Base-by-base conservation (phyloP, 2,329 filamentous ascomycete genomes). In the Paraphoma chrysanthemicola region DNA sequence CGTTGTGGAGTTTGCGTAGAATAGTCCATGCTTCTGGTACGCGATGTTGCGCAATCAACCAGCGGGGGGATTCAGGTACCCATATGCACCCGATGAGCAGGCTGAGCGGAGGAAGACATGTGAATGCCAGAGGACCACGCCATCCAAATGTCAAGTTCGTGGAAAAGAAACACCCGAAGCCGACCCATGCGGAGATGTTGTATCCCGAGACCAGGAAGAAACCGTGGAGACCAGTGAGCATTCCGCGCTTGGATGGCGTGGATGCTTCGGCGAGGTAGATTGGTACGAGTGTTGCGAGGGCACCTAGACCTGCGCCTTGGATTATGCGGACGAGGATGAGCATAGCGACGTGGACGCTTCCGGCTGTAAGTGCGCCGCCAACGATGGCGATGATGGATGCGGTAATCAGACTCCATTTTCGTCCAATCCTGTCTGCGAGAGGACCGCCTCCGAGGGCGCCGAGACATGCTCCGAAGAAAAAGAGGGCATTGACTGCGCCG, bases 41-140 rank as follows among this genome's bases (percentile, higher is more conserved):
- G 8, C 82, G 80, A 31, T 83, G 82, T 33, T 84, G 78, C 48
- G 79, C 77, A 49, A 85, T 81, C 14, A 87, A 75, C 85, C 85
- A 88, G 53, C 85, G 74, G 1, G 86, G 85, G 0, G 83, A 85
- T 60, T 59, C 53, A 1, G 54, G 53, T 1, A 58, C 44, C 33
- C 33, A 36, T 10, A 36, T 36, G 0, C 79, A 75, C 0, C 80
- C 82, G 6, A 69, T 68, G 55, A 69, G 81, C 1, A 82, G 68
- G 29, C 82, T 75, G 36, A 80, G 58, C 38, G 82, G 79, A 60
- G 82, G 82, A 47, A 84, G 63, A 58, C 82, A 78, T 28, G 83
- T 81, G 23, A 83, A 73, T 0, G 80, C 80, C 3, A 83, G 69
- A 0, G 81, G 81, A 1, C 82, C 69, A 41, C 81, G 62, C 81